These are phyloP conservation scores for Metarhizium album DNA, from an alignment of 2,329 filamentous ascomycete genomes.

Conservation along the genomic window DNA sequence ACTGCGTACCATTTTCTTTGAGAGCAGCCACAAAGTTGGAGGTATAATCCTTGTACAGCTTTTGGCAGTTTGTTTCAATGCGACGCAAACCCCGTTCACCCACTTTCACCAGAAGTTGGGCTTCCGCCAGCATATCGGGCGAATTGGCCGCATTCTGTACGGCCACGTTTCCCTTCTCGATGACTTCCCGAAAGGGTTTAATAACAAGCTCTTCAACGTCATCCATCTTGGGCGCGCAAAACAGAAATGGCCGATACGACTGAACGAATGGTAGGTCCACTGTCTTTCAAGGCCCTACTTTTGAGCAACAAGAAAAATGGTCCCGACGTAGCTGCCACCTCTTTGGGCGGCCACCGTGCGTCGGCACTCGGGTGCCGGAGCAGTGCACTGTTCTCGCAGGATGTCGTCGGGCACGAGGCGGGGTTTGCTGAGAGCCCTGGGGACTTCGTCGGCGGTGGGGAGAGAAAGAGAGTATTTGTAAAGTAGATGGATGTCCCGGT, in stretches of 20 bases:
- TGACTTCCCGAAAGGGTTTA: conserved; percentile 40
- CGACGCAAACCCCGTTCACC: conserved; percentile 38
- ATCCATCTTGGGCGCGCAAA: conserved; percentile 22
- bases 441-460: background rate
- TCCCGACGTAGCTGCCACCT: background rate
- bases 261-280: background rate
- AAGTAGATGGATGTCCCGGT: no score
- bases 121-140: conserved; percentile 38
- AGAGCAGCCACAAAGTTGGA: conserved; percentile 38
- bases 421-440: background rate
- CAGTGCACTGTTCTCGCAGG: background rate
- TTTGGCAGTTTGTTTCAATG: conserved; percentile 40
- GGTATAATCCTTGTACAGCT: conserved; percentile 37
- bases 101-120: conserved; percentile 35
- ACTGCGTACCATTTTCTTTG: conserved; percentile 39
- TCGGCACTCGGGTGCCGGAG: background rate
- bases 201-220: conserved; percentile 33
- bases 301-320: background rate
- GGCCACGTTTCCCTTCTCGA: conserved; percentile 38
- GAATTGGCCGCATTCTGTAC: conserved; percentile 35
- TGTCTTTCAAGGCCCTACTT: no score
- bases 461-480: background rate
- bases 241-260: background rate
- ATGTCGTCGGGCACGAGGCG: background rate
- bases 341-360: background rate